These are phyloP conservation scores for Metschnikowia henanensis DNA, from an alignment of 805 yeast species.

Conservation along the genomic window DNA sequence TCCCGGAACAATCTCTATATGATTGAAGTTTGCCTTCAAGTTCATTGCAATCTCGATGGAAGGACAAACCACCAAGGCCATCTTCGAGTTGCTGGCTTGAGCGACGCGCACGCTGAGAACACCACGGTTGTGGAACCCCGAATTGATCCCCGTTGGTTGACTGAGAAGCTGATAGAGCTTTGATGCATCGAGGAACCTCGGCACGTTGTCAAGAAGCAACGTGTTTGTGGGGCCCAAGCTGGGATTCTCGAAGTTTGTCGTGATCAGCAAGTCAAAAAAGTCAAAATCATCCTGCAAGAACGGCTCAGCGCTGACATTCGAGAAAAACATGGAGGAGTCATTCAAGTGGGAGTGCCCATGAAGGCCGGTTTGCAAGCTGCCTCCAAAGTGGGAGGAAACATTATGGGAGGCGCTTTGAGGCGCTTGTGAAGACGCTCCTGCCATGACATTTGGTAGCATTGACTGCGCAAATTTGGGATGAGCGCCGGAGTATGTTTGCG, in stretches of 20 bases:
- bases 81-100: slow-evolving; percentile 20
- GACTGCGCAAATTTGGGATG: slow-evolving; percentile 8
- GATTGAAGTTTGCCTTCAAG: slow-evolving; percentile 76
- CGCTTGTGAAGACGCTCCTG: slow-evolving; percentile 1
- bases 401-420: slow-evolving; percentile 1
- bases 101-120: slow-evolving; percentile 54
- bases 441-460: slow-evolving; percentile 3
- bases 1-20: slow-evolving; percentile 81
- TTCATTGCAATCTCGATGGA: slow-evolving; percentile 73
- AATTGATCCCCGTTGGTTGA: slow-evolving; percentile 32
- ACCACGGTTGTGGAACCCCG: slow-evolving; percentile 62
- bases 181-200: slow-evolving; percentile 60
- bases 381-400: neutral
- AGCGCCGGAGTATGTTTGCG: slow-evolving; percentile 43
- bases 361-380: neutral
- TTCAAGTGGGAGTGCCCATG: neutral
- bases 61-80: slow-evolving; percentile 65
- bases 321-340: slow-evolving; percentile 2
- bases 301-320: slow-evolving; percentile 13
- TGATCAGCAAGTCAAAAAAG: slow-evolving; percentile 56
- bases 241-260: slow-evolving; percentile 72
- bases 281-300: slow-evolving; percentile 57
- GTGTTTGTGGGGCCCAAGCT: slow-evolving; percentile 75
- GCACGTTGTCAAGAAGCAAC: slow-evolving; percentile 78
- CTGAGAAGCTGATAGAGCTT: slow-evolving; percentile 27